Conservation (phyloP, 192 early-diverging fungal genomes). For the Coemansia sp. region DNA sequence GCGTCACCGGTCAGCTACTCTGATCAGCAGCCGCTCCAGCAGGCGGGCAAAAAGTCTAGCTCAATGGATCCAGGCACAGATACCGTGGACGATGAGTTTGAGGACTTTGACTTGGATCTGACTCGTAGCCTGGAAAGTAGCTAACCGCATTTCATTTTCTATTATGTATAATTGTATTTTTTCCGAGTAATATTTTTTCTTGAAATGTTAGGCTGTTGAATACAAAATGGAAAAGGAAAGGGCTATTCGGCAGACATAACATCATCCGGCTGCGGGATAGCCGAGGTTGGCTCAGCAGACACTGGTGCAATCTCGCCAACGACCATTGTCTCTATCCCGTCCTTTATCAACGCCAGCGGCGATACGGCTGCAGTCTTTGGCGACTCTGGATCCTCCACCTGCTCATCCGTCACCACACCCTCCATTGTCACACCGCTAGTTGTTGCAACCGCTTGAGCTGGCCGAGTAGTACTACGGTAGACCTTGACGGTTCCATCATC, state of each 20-base stretch:
- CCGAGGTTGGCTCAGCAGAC: neutral
- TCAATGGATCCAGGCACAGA: constrained; percentile 6
- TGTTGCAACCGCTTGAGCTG: neutral
- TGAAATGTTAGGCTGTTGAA: neutral
- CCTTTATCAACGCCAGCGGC: constrained; percentile 37
- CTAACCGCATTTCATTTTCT: constrained; percentile 8
- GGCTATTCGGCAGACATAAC: neutral
- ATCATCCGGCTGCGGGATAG: neutral
- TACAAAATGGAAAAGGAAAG: neutral
- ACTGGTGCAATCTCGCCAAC: constrained; percentile 17
- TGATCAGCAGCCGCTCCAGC: constrained; percentile 8
- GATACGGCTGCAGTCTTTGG: constrained; percentile 36
- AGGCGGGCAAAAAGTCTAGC: neutral
- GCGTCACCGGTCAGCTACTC: constrained; percentile 17
- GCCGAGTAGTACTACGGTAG: constrained; percentile 38
- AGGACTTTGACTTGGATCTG: constrained; percentile 45
- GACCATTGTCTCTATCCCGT: constrained; percentile 43
- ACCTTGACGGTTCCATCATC: constrained; percentile 76
- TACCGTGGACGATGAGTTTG: constrained; percentile 31
- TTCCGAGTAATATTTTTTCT: neutral
- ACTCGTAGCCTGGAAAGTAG: constrained; percentile 26
- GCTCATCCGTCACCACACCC: neutral
- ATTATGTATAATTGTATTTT: neutral
- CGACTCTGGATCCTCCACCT: constrained; percentile 9
- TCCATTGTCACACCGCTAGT: neutral